phyloP scores from a whole-genome alignment of 306 rosid species.

The Rosa persica region DNA sequence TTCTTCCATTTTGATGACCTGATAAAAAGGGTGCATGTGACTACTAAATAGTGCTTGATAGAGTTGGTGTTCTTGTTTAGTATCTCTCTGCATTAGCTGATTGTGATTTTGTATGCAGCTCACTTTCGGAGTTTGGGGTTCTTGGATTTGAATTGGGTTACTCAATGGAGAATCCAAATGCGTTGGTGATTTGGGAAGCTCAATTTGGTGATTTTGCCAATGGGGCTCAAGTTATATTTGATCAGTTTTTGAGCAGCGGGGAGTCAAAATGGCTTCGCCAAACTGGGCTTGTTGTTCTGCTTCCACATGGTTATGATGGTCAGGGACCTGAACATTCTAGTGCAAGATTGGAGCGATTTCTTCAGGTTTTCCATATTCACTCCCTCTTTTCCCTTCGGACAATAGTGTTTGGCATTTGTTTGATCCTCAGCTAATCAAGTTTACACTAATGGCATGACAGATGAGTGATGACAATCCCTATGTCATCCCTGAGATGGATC shows the following conservation, averaged over 20 bases:
- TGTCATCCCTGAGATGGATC: slow-evolving; percentile 96
- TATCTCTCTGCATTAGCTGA: slow-evolving; percentile 19
- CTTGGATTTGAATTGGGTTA: slow-evolving; percentile 98
- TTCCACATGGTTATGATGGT: slow-evolving; percentile 98
- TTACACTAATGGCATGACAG: slow-evolving; percentile 50
- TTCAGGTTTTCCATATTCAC: slow-evolving; percentile 53
- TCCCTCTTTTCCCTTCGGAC: slow-evolving; percentile 1
- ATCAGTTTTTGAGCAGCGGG: slow-evolving; percentile 90
- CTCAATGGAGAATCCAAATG: slow-evolving; percentile 95
- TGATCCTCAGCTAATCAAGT: slow-evolving; percentile 19
- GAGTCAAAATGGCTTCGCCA: slow-evolving; percentile 98
- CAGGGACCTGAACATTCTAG: slow-evolving; percentile 99
- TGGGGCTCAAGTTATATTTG: slow-evolving; percentile 96
- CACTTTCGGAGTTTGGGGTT: slow-evolving; percentile 95
- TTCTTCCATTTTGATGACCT: background rate
- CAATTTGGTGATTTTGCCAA: slow-evolving; percentile 98
- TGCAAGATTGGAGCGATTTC: slow-evolving; percentile 88
- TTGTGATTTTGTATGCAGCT: slow-evolving; percentile 48
- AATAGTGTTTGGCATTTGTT: background rate
- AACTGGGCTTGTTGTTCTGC: slow-evolving; percentile 86
- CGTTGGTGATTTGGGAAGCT: slow-evolving; percentile 97
- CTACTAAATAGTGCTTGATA: slow-evolving; percentile 3
- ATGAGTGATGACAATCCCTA: slow-evolving; percentile 96
- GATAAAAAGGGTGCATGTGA: background rate
- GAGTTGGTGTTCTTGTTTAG: slow-evolving; percentile 11